Conservation (phyloP, 148 eudicot species). For the Fagopyrum homotropicum region DNA sequence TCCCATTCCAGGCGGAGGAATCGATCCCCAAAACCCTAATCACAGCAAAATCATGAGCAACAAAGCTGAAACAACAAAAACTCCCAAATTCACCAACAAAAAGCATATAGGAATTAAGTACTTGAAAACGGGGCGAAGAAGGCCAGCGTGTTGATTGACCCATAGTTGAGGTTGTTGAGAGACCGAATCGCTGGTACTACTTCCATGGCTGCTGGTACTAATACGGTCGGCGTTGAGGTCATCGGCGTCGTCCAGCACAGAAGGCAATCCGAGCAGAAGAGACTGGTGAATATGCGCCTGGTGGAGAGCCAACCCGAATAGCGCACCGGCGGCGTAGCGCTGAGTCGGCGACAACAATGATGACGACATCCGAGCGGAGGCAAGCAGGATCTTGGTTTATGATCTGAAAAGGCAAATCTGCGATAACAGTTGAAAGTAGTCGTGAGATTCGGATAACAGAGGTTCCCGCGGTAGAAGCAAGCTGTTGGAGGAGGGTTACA, state of each 20-base stretch:
- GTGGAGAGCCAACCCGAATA: conserved; percentile 52
- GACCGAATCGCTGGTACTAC: conserved; percentile 34
- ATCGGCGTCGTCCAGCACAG: conserved; percentile 25
- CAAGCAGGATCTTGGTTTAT: not conserved
- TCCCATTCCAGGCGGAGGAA: conserved; percentile 43
- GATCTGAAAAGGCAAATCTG: not conserved
- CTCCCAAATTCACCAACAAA: not conserved
- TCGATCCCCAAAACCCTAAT: conserved; percentile 50
- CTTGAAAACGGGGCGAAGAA: conserved; percentile 56
- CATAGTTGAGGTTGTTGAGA: conserved; percentile 39
- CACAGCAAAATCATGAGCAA: not conserved
- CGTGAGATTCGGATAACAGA: not conserved
- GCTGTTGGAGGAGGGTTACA: not conserved
- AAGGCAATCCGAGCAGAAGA: conserved; percentile 23
- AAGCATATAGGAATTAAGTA: conserved; percentile 6
- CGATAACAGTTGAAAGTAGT: not conserved
- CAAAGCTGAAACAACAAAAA: not conserved
- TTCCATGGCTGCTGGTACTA: conserved; percentile 35
- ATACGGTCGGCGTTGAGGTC: conserved; percentile 23
- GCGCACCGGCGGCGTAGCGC: conserved; percentile 54
- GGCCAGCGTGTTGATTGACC: conserved; percentile 35
- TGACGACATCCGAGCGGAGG: conserved; percentile 14
- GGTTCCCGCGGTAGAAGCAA: not conserved
- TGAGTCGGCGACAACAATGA: conserved; percentile 42
- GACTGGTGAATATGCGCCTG: conserved; percentile 59